Evolutionary conservation across 2,329 filamentous ascomycete species (phyloP), one percentile per base, ranked within the genome.

Genomic region (Hymenoscyphus repandus): DNA sequence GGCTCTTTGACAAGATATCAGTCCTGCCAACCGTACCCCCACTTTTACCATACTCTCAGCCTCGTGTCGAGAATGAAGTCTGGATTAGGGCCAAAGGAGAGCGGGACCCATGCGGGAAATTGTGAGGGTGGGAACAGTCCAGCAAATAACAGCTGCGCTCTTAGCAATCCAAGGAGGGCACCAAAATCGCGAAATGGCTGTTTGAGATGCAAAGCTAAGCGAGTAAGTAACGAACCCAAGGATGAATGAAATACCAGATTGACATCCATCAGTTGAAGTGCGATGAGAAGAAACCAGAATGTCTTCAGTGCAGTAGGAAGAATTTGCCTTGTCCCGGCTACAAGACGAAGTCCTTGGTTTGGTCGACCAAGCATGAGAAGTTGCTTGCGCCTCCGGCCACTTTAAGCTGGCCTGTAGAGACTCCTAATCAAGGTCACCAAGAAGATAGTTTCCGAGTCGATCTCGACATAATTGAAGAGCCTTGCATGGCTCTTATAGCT

Each of bases 311-410:
- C 33, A 39, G 30, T 31, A 54, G 56, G 30, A 63, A 61, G 41
- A 54, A 58, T 17, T 45, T 59, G 22, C 45, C 50, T 5, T 64
- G 62, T 46, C 61, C 61, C 6, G 61, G 61, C 11, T 64, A 63
- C 32, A 59, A 55, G 43, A 51, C 49, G 5, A 60, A 62, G 44
- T 46, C 56, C 6, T 45, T 63, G 15, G 55, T 62, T 4, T 64
- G 62, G 62, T 62, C 60, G 27, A 64, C 62, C 2, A 64, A 64
- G 46, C 60, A 64, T 56, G 61, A 64, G 42, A 64, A 62, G n/a
- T 33, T 62, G 48, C 47, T 60, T n/a, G 51, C 47, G 11, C 37
- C 46, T 3, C 43, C 39, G 18, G 30, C 44, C 5, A 11, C 3
- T 37, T 13, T 37, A 11, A 37, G 34, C 15, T 37, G 34, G 34